Conservation (phyloP, 169 alveolate genomes). For the Fabrea salina region DNA sequence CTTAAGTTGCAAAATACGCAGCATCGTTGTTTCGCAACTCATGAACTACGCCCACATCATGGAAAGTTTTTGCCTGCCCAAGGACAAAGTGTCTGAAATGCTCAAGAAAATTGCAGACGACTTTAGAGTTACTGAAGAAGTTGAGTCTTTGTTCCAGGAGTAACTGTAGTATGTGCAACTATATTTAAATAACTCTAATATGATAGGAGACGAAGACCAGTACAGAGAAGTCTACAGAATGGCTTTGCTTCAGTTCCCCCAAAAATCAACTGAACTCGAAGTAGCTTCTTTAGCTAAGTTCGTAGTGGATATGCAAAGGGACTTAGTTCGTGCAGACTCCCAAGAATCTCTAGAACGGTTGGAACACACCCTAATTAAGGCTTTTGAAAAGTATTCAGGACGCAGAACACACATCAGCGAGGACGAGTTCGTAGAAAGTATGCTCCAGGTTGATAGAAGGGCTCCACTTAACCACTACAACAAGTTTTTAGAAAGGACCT, state of each 20-base stretch:
- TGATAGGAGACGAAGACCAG: constrained; percentile 30
- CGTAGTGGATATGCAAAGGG: constrained; percentile 19
- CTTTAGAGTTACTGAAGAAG: too few relatives aligned
- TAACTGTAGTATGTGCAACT: too few relatives aligned
- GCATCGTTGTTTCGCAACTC: too few relatives aligned
- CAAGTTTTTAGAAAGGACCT: constrained; percentile 9
- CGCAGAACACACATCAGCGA: not conserved
- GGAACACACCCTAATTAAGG: not conserved
- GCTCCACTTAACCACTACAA: constrained; percentile 24
- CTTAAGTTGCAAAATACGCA: too few relatives aligned
- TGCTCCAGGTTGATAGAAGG: constrained; percentile 6
- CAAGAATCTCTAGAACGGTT: constrained; percentile 6
- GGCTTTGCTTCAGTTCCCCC: not conserved
- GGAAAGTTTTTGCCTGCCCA: too few relatives aligned
- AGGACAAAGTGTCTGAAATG: too few relatives aligned
- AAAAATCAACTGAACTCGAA: not conserved
- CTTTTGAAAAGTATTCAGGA: not conserved
- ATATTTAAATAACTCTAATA: not conserved
- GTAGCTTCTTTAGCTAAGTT: not conserved
- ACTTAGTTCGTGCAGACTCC: not conserved
- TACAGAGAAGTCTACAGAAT: constrained; percentile 18
- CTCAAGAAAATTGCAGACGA: too few relatives aligned
- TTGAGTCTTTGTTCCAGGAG: too few relatives aligned
- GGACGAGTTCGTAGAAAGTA: constrained; percentile 7
- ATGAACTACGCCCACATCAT: too few relatives aligned